Evolutionary conservation across 306 rosid genomes (phyloP), one percentile per base, ranked within the genome.

Genomic region (Albizia julibrissin): DNA sequence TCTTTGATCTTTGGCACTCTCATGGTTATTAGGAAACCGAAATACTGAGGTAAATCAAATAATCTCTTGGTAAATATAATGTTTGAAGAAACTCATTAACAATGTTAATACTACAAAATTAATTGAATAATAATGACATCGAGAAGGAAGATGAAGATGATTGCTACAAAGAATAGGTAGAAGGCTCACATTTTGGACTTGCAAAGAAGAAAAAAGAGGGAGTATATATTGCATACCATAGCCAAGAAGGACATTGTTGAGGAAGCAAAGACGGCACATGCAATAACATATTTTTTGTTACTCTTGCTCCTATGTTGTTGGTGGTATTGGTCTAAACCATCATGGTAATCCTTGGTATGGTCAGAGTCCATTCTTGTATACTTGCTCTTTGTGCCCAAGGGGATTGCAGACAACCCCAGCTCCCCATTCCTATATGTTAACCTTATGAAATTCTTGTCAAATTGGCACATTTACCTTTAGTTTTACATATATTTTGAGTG

Each of bases 181-280:
- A 37, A 69, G 19, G 73, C 4, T 19, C 29, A 69, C 10, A 37
- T 19, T 37, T 22, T 59, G 5, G 3, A 19, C 14, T 3, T 10
- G 14, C 5, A 8, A 40, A 69, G n/a, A 69, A 3, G 8, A n/a
- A 10, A 40, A 40, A 69, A n/a, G 14, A 39, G 10, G 74, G 54
- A 15, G 22, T 8, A 22, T 5, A 10, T 10, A 31, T 8, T 6
- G 43, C 50, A 31, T 88, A 93, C 97, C 95, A 79, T 93, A 93
- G 79, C 95, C 97, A 4, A 93, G 92, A 81, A 93, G 95, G 85
- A 91, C 95, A 82, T 87, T 82, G 86, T 93, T 93, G 88, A 93
- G 94, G 97, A 93, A 64, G 97, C 97, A 81, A 91, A 93, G 75
- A 90, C 78, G 65, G 95, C 97, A 78, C 92, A 89, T 24, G 94